Evolutionary conservation across 768 basidiomycete species (phyloP).

Genomic region (Lactifluus rugatus): DNA sequence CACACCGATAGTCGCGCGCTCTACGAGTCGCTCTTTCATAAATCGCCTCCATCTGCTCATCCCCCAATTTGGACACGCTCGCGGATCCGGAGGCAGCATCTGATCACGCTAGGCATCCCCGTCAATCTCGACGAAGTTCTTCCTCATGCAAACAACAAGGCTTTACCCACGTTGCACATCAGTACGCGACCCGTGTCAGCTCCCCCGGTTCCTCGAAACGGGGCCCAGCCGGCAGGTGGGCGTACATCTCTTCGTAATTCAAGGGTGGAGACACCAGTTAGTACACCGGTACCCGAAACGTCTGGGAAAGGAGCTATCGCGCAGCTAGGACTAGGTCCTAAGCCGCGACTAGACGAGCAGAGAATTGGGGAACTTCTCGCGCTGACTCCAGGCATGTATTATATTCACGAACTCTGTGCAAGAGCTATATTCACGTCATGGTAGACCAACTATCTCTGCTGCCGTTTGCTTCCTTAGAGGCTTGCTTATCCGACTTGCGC

Average conservation of each 20-base stretch:
- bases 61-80: constrained; percentile 95
- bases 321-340: constrained; percentile 56
- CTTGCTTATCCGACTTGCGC: constrained; percentile 57
- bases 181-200: constrained; percentile 74
- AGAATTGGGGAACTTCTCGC: constrained; percentile 59
- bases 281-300: constrained; percentile 30
- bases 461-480: constrained; percentile 57
- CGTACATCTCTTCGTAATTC: constrained; percentile 35
- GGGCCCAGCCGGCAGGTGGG: constrained; percentile 27
- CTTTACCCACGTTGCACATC: constrained; percentile 73
- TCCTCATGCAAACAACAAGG: constrained; percentile 52
- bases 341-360: constrained; percentile 59
- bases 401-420: neutral
- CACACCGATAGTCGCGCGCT: constrained; percentile 56
- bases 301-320: constrained; percentile 29
- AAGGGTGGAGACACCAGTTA: constrained; percentile 36
- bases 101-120: constrained; percentile 86
- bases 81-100: constrained; percentile 79
- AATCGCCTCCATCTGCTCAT: constrained; percentile 63
- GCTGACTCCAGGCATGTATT: constrained; percentile 51
- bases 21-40: constrained; percentile 57
- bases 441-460: constrained; percentile 65
- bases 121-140: constrained; percentile 92
- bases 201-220: constrained; percentile 51
- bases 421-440: neutral